Evolutionary conservation across 441 rosid species (phyloP).

Genomic region (Gossypium aridum): DNA sequence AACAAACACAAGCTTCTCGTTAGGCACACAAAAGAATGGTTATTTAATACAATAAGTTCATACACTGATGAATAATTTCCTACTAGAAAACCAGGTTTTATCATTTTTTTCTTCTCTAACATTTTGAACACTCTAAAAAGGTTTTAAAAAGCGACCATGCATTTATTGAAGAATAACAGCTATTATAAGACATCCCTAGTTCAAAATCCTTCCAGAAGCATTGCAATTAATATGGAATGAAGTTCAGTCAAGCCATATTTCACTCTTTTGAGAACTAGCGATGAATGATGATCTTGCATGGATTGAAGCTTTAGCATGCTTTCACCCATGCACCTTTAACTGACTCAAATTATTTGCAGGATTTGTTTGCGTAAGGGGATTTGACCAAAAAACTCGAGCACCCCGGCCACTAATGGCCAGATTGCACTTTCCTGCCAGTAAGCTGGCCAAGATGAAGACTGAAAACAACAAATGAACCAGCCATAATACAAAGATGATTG

Average conservation of each 20-base stretch:
- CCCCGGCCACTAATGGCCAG: slow-evolving; percentile 81
- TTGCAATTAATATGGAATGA: not conserved
- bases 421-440: slow-evolving; percentile 76
- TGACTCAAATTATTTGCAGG: slow-evolving; percentile 42
- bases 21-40: not conserved
- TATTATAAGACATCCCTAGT: slow-evolving; percentile 2
- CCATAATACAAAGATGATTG: slow-evolving; percentile 16
- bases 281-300: not conserved
- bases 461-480: slow-evolving; percentile 16
- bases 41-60: not conserved
- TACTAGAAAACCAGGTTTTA: not conserved
- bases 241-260: not conserved
- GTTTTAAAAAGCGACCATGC: not conserved
- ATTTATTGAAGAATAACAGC: not conserved
- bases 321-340: slow-evolving; percentile 9
- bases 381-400: slow-evolving; percentile 64
- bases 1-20: not conserved
- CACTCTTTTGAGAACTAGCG: not conserved
- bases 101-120: not conserved
- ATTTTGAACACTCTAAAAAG: not conserved
- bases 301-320: not conserved
- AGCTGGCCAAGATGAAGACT: slow-evolving; percentile 37
- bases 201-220: not conserved
- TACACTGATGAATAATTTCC: not conserved
- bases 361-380: slow-evolving; percentile 93